Conservation (phyloP, 2,329 filamentous ascomycete genomes). For the Xylogone sp. region DNA sequence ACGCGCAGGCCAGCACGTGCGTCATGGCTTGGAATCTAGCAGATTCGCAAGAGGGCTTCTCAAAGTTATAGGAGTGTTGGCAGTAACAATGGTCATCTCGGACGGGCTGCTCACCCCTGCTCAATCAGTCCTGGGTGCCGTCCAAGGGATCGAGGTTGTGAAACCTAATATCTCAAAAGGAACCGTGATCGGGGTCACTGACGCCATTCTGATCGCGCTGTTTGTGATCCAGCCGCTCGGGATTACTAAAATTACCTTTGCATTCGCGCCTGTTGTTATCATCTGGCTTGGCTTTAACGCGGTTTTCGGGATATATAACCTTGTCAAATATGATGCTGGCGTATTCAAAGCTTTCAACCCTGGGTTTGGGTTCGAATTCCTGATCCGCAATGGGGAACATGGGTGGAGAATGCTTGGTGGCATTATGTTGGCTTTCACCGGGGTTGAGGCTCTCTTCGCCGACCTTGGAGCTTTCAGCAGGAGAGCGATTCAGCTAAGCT, state of each 20-base stretch:
- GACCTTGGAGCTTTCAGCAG: conserved; percentile 70
- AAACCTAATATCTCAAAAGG: conserved; percentile 45
- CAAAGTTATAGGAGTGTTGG: conserved; percentile 57
- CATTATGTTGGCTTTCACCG: conserved; percentile 68
- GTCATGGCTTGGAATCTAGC: too few relatives aligned
- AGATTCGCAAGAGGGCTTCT: conserved; percentile 31
- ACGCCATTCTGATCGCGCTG: conserved; percentile 57
- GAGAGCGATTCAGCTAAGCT: conserved; percentile 65
- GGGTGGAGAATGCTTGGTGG: conserved; percentile 63
- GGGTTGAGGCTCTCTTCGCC: conserved; percentile 70
- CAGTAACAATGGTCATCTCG: conserved; percentile 59
- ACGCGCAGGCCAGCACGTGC: too few relatives aligned
- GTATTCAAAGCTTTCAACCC: conserved; percentile 51
- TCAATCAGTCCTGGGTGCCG: conserved; percentile 62
- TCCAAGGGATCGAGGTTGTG: conserved; percentile 57
- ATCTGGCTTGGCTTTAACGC: conserved; percentile 61
- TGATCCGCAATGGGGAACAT: conserved; percentile 50
- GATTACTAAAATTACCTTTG: conserved; percentile 50
- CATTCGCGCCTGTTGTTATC: conserved; percentile 62
- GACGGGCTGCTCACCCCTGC: conserved; percentile 63
- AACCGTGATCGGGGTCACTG: conserved; percentile 57
- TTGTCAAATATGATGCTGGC: conserved; percentile 43
- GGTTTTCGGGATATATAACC: conserved; percentile 59
- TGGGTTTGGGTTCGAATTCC: conserved; percentile 54
- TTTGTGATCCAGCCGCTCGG: conserved; percentile 62